Evolutionary conservation across 106 monocot genomes (phyloP).

Genomic region (Xerophyta viscosa): DNA sequence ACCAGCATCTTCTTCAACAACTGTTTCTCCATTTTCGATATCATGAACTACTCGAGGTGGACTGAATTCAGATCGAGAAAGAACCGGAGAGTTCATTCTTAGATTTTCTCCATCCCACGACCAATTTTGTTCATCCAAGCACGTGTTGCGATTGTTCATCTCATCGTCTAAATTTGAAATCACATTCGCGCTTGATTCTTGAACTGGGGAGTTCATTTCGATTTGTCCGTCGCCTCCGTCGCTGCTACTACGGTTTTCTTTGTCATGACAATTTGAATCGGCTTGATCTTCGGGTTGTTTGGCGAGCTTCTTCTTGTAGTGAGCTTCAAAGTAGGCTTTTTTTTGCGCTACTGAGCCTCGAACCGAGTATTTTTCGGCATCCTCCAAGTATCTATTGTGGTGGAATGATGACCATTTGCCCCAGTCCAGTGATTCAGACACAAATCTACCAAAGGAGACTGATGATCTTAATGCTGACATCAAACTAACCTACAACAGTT

Average conservation of each 20-base stretch:
- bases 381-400: slow-evolving; percentile 67
- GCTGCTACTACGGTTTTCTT: not conserved
- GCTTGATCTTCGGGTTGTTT: slow-evolving; percentile 13
- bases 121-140: slow-evolving; percentile 2
- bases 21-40: slow-evolving; percentile 4
- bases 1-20: not conserved
- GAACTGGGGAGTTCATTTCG: not conserved
- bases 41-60: slow-evolving; percentile 2
- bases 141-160: not conserved
- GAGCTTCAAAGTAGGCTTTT: slow-evolving; percentile 66
- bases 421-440: slow-evolving; percentile 77
- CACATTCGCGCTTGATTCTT: not conserved
- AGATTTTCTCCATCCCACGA: not conserved
- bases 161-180: not conserved
- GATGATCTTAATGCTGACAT: slow-evolving; percentile 40
- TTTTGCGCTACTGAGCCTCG: slow-evolving; percentile 70
- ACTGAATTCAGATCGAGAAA: not conserved
- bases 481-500: not conserved
- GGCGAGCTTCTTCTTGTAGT: slow-evolving; percentile 45
- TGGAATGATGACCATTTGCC: slow-evolving; percentile 73
- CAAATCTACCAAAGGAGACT: slow-evolving; percentile 67
- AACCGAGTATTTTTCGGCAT: slow-evolving; percentile 42
- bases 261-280: not conserved
- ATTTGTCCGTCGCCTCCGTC: too few species aligned
- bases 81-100: not conserved